These are phyloP conservation scores for Dictyostelium brefeldianum DNA, from an alignment of 78 protist species.

Conservation along the genomic window DNA sequence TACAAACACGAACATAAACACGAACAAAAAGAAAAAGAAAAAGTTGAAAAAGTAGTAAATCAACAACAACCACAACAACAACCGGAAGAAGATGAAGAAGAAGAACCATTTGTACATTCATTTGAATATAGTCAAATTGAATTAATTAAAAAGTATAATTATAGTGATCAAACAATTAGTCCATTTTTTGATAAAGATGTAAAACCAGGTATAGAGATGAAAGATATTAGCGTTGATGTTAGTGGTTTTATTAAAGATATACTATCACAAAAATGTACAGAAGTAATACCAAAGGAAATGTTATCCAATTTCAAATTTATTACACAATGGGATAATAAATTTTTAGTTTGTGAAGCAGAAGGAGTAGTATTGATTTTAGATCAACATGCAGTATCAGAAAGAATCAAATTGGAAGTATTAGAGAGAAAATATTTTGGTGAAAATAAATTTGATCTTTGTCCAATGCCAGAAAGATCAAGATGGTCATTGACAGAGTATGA, in stretches of 20 bases:
- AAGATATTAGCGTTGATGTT: background rate
- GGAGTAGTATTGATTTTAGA: slow-evolving; percentile 49
- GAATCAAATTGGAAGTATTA: slow-evolving; percentile 50
- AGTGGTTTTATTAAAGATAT: slow-evolving; percentile 1
- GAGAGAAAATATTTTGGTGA: slow-evolving; percentile 14
- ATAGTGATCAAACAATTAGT: slow-evolving; percentile 8
- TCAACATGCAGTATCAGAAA: slow-evolving; percentile 73
- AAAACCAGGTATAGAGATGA: background rate
- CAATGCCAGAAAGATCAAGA: slow-evolving; percentile 46
- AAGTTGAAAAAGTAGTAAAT: background rate
- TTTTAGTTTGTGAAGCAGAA: slow-evolving; percentile 39
- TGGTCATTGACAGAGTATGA: slow-evolving; percentile 70
- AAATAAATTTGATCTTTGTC: slow-evolving; percentile 21
- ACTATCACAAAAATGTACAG: slow-evolving; percentile 6
- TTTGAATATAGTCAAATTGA: background rate
- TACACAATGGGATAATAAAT: slow-evolving; percentile 51
- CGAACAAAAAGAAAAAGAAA: background rate
- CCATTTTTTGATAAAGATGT: slow-evolving; percentile 31
- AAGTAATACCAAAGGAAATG: slow-evolving; percentile 1
- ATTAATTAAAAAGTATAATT: background rate
- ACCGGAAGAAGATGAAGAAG: background rate
- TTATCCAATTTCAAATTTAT: slow-evolving; percentile 38
- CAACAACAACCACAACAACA: background rate
- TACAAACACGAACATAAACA: too few species aligned
- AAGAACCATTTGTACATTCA: background rate